Evolutionary conservation across 495 filamentous ascomycete genomes (phyloP), one percentile per base, ranked within the genome.

Genomic region (Pyrenula aspistea): DNA sequence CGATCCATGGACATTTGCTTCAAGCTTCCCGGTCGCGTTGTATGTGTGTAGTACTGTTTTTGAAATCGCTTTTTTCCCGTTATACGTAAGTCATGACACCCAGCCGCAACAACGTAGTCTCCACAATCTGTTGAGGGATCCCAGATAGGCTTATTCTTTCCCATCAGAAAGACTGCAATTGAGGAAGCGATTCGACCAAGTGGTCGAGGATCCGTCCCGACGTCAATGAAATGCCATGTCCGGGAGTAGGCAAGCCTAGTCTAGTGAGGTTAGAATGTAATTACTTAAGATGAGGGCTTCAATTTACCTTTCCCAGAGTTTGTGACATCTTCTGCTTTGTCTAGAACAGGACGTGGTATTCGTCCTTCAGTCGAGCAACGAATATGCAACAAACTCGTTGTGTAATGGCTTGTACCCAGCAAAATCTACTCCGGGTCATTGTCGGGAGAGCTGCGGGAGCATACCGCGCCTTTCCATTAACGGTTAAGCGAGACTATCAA

Each of bases 61-160:
- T 95, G 88, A 67, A 79, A 82, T 62, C 82, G 84, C 77, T 98
- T 98, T 72, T 86, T 87, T 61, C 93, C 93, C 25, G 94, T 96
- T 20, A 83, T 86, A 72, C 87, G 83, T 42, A 98, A 79, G 57
- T 89, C 84, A 54, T 85, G 80, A 77, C 93, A 98, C 63, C 87
- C 83, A 25, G 86, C 86, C 3, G 91, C 92, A 0, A 98, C 93
- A 2, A 98, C 92, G 70, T 98, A 98, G 82, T 98, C 93, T 57
- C 93, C 93, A 79, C 94, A 97, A 78, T 98, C 93, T 56, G 93
- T 95, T 58, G 85, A 82, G 20, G 89, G 94, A 70, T 97, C 88
- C 73, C 84, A 98, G 74, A 95, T 97, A 12, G 93, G 93, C 73
- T 99, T 99, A 79, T 97, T 85, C 78, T 99, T 99, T 71, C 93